Conservation (phyloP, 1,139 yeast species). For the Zhuliangozyma blackwelliae region DNA sequence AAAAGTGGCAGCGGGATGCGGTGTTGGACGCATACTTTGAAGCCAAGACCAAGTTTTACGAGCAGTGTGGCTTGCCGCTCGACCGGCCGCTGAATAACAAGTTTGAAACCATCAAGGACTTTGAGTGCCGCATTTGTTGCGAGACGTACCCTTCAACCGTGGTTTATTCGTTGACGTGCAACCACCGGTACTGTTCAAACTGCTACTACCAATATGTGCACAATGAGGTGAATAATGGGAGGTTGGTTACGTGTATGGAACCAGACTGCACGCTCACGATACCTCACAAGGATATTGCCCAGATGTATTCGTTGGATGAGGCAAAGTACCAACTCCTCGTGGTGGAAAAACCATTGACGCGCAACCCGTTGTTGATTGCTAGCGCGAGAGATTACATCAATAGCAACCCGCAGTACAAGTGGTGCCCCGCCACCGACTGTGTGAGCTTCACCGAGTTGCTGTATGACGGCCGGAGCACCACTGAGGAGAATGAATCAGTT, state of each 20-base stretch:
- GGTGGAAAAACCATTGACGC: constrained; percentile 5
- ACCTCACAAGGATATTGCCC: constrained; percentile 29
- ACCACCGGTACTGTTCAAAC: constrained; percentile 61
- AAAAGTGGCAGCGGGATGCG: constrained; percentile 72
- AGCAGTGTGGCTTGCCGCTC: constrained; percentile 45
- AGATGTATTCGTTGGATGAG: constrained; percentile 11
- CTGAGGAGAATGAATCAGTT: constrained; percentile 24
- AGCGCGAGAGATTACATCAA: constrained; percentile 51
- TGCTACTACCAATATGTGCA: constrained; percentile 65
- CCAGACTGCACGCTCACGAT: constrained; percentile 28
- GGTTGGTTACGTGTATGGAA: constrained; percentile 65
- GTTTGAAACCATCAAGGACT: constrained; percentile 22
- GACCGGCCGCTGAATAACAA: constrained; percentile 13
- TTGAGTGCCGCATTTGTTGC: constrained; percentile 68
- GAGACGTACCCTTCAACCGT: constrained; percentile 38
- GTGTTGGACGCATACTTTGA: constrained; percentile 66
- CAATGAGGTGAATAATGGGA: constrained; percentile 49
- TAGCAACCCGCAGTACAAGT: constrained; percentile 45
- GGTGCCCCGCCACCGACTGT: constrained; percentile 94
- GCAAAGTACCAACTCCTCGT: constrained; percentile 2
- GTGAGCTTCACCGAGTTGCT: constrained; percentile 46
- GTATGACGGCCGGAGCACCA: not conserved
- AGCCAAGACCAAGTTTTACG: constrained; percentile 39
- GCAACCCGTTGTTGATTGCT: constrained; percentile 17
- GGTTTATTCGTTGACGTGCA: constrained; percentile 60